phyloP scores from a whole-genome alignment of 208 protist genomes.

The Trypanosoma scelopori region DNA sequence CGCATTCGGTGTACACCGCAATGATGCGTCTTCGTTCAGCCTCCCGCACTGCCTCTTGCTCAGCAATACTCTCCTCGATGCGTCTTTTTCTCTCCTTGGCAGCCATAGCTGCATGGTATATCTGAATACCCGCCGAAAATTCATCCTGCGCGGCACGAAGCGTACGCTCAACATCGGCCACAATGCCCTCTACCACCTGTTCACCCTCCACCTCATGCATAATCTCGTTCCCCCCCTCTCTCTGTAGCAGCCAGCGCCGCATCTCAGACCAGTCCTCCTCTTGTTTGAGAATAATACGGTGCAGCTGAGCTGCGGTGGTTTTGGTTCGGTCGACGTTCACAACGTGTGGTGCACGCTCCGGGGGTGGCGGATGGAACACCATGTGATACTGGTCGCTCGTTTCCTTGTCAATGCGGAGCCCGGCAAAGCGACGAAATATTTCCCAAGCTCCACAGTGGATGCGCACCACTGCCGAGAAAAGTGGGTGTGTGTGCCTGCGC shows the following conservation, averaged over 20 bases:
- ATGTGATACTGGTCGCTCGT: constrained; percentile 83
- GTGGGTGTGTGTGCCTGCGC: constrained; percentile 30
- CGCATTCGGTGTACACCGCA: constrained; percentile 70
- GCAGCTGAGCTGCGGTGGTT: constrained; percentile 60
- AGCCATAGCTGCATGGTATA: constrained; percentile 43
- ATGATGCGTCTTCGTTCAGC: constrained; percentile 62
- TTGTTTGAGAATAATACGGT: constrained; percentile 68
- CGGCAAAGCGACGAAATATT: constrained; percentile 79
- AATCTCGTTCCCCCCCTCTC: constrained; percentile 25
- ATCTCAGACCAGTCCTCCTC: constrained; percentile 49
- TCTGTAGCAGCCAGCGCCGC: constrained; percentile 45
- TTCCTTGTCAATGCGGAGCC: constrained; percentile 77
- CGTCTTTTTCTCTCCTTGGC: constrained; percentile 33
- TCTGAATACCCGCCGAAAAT: constrained; percentile 34
- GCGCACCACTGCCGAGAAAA: constrained; percentile 57
- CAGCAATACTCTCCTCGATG: constrained; percentile 37
- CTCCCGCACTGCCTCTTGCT: constrained; percentile 57
- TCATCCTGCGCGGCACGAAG: constrained; percentile 33
- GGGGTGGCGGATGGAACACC: constrained; percentile 69
- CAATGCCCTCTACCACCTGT: constrained; percentile 33
- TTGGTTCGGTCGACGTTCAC: constrained; percentile 63
- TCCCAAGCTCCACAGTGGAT: constrained; percentile 65
- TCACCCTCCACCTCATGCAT: constrained; percentile 70
- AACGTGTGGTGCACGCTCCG: constrained; percentile 65
- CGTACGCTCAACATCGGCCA: constrained; percentile 30